Base-by-base conservation (phyloP, 2,329 filamentous ascomycete genomes). In the Passalora sequoiae region DNA sequence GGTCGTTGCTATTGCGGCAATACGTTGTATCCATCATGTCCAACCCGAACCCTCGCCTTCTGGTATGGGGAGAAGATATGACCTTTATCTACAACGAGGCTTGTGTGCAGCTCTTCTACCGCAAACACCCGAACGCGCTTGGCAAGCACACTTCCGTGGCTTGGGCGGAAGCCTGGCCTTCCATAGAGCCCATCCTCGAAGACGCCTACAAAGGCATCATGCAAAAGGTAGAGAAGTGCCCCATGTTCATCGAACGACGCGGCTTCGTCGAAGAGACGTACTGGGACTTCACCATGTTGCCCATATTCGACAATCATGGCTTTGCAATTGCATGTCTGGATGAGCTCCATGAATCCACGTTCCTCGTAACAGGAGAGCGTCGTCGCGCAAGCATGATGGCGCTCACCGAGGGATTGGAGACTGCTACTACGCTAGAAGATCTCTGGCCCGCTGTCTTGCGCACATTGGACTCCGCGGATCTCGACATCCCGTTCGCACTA, bases 11-110 rank as follows among this genome's bases (percentile, higher is more conserved):
- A 2, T 45, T 64, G 17, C 52, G 60, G 3, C 36, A 51, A 4
- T 44, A 51, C 20, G 47, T 60, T 2, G 22, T 60, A 6, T 42
- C 48, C 8, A 58, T 61, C 12, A 61, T 57, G 54, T 44, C 45
- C n/a, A 60, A 63, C 36, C 59, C 60, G 2, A 46, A 59, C 17
- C 60, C 60, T 6, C 51, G 60, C 3, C 39, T 60, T 17, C 21
- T 64, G 3, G 40, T 63, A 4, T 62, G 55, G 62, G 66, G 67
- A 6, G 46, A 60, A 5, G 55, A 63, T 2, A 58, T 63, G 31
- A 54, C 49, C 0, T 53, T 60, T 22, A 47, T 62, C 10, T 60
- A 62, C 47, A 62, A 62, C 44, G 59, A 60, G 32, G 51, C 55
- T 5, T 58, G 53, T 24, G 49, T 56, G 6, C 53, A 52, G 7